These are phyloP conservation scores for Pleurotus eryngii DNA, from an alignment of 768 basidiomycete species.

Conservation along the genomic window DNA sequence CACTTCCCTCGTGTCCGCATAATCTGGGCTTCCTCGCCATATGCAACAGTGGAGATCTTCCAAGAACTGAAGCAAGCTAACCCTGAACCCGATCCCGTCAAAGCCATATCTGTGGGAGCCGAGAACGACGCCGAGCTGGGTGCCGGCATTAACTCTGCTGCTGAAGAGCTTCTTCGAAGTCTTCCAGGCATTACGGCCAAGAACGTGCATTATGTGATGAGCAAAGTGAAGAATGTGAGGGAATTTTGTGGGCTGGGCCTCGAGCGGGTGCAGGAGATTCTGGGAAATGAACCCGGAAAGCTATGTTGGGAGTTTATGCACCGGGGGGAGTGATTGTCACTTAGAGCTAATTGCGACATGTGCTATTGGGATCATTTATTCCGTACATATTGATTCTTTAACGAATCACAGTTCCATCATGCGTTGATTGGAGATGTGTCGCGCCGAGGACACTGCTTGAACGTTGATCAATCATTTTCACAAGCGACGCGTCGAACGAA, in stretches of 20 bases:
- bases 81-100: constrained; percentile 74
- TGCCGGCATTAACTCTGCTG: constrained; percentile 66
- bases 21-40: constrained; percentile 97
- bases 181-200: constrained; percentile 85
- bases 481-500: too few species aligned
- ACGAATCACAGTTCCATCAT: too few species aligned
- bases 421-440: too few species aligned
- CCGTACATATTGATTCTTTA: too few species aligned
- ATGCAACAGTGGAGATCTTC: constrained; percentile 89
- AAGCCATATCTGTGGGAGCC: constrained; percentile 78
- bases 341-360: too few species aligned
- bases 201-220: constrained; percentile 83
- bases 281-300: constrained; percentile 82
- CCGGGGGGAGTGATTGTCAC: constrained; percentile 45
- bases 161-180: constrained; percentile 78
- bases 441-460: too few species aligned
- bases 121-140: constrained; percentile 70
- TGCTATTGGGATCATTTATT: too few species aligned
- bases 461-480: too few species aligned
- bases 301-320: constrained; percentile 82
- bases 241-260: constrained; percentile 67
- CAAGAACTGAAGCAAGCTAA: constrained; percentile 81
- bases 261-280: constrained; percentile 61
- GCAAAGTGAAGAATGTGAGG: constrained; percentile 70
- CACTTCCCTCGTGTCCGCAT: constrained; percentile 90